Evolutionary conservation across 2,329 filamentous ascomycete genomes (phyloP).

Genomic region (Cytospora piceae): DNA sequence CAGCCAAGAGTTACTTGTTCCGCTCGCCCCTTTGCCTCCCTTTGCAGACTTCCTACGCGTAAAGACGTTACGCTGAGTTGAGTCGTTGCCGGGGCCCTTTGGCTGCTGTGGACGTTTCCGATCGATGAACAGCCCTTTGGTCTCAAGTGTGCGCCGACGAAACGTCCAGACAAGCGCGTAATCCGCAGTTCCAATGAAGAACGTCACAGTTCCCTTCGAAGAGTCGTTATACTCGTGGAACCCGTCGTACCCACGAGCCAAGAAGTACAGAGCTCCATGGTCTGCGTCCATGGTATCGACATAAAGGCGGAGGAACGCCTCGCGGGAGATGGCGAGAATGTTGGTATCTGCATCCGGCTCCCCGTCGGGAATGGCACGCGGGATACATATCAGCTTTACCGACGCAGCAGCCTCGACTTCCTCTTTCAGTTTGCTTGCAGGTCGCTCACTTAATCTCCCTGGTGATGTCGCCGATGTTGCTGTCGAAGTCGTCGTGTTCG

Average conservation of each 20-base stretch:
- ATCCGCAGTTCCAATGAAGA: conserved; percentile 34
- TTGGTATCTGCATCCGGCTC: conserved; percentile 7
- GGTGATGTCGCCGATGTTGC: conserved; percentile 14
- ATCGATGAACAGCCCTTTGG: conserved; percentile 33
- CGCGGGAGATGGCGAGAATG: conserved; percentile 33
- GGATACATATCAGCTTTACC: conserved; percentile 31
- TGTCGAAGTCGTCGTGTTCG: conserved; percentile 7
- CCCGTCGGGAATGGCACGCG: conserved; percentile 7
- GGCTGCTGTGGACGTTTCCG: conserved; percentile 29
- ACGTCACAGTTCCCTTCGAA: conserved; percentile 30
- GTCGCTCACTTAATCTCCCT: background rate
- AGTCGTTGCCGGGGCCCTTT: background rate
- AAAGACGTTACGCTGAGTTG: conserved; percentile 5
- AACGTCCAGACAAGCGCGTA: conserved; percentile 37
- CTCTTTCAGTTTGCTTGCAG: conserved; percentile 2
- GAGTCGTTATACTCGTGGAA: conserved; percentile 34
- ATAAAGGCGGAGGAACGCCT: conserved; percentile 33
- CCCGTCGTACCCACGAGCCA: conserved; percentile 36
- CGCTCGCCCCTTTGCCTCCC: conserved; percentile 2
- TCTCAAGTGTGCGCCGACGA: conserved; percentile 29
- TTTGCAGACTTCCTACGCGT: conserved; percentile 21
- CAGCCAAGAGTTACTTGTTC: conserved; percentile 26
- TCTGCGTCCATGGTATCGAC: conserved; percentile 34
- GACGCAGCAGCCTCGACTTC: conserved; percentile 29
- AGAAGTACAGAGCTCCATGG: conserved; percentile 35